A percentile compares a stretch with the other conserved stretches of the same genome.
phyloP scores from a whole-genome alignment of 2,329 filamentous ascomycete species.

The Fusarium nodosum region DNA sequence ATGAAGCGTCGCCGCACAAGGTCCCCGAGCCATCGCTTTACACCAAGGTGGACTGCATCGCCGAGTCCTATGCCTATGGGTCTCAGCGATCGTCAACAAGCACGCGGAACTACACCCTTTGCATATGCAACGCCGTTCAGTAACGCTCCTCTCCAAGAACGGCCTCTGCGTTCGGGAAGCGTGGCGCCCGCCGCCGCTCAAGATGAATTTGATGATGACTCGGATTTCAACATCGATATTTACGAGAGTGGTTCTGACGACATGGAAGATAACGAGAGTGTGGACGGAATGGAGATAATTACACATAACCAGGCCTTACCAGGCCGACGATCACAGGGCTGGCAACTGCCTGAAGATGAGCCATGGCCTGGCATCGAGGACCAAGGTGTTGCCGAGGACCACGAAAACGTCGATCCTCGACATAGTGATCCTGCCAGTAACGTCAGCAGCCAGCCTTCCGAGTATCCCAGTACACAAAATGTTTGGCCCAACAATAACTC shows the following conservation, averaged over 20 bases:
- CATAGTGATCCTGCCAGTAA: constrained; percentile 52
- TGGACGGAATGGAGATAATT: constrained; percentile 48
- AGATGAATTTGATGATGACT: constrained; percentile 56
- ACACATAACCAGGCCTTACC: constrained; percentile 44
- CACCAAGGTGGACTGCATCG: constrained; percentile 68
- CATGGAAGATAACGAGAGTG: constrained; percentile 49
- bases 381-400: constrained; percentile 60
- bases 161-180: constrained; percentile 51
- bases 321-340: constrained; percentile 47
- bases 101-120: constrained; percentile 67
- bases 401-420: constrained; percentile 65
- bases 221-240: constrained; percentile 55
- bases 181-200: constrained; percentile 47
- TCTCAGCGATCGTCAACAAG: constrained; percentile 53
- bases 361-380: constrained; percentile 70
- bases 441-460: constrained; percentile 66
- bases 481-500: constrained; percentile 55
- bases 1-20: constrained; percentile 67
- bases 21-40: constrained; percentile 69
- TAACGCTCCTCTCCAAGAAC: constrained; percentile 66
- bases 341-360: constrained; percentile 65
- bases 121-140: constrained; percentile 84
- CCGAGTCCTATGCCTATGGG: constrained; percentile 59
- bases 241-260: constrained; percentile 56
- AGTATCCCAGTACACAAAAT: constrained; percentile 67